Conservation (phyloP, 139 green algal genomes). For the Volvox africanus region DNA sequence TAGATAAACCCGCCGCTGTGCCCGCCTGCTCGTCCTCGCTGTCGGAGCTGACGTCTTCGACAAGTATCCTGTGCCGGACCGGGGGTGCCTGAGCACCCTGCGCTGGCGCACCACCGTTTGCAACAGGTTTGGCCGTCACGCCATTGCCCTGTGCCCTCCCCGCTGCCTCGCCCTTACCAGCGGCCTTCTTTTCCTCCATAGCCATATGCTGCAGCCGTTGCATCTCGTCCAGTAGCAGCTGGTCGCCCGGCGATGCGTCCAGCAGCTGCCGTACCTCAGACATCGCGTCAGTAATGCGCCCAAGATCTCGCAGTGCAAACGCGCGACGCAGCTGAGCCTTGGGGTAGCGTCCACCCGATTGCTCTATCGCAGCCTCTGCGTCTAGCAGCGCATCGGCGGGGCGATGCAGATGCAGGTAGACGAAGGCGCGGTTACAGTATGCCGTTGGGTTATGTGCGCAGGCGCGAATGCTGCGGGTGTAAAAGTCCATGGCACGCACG, state of each 20-base stretch:
- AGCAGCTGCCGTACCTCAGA: background rate
- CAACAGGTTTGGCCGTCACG: background rate
- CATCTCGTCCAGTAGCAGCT: constrained; percentile 19
- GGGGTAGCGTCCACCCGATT: constrained; percentile 42
- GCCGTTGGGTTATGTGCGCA: constrained; percentile 36
- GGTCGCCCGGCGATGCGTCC: background rate
- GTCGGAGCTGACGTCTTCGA: constrained; percentile 28
- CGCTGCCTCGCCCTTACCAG: too few species aligned
- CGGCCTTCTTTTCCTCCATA: background rate
- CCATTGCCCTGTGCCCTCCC: too few species aligned
- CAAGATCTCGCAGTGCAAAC: constrained; percentile 35
- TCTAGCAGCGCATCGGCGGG: constrained; percentile 46
- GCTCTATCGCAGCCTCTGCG: constrained; percentile 42
- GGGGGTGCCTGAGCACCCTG: background rate
- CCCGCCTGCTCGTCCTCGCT: constrained; percentile 34
- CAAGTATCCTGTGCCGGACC: constrained; percentile 26
- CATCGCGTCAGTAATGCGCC: background rate
- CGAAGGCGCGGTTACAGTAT: constrained; percentile 54
- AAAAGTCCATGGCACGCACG: constrained; percentile 40
- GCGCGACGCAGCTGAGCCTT: constrained; percentile 50
- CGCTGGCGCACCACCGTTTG: background rate
- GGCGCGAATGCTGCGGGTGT: constrained; percentile 40
- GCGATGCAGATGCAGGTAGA: constrained; percentile 43
- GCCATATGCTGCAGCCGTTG: background rate
- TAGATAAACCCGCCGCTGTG: background rate